Evolutionary conservation across 805 yeast genomes (phyloP).

Genomic region (Saccharomycopsis malanga): DNA sequence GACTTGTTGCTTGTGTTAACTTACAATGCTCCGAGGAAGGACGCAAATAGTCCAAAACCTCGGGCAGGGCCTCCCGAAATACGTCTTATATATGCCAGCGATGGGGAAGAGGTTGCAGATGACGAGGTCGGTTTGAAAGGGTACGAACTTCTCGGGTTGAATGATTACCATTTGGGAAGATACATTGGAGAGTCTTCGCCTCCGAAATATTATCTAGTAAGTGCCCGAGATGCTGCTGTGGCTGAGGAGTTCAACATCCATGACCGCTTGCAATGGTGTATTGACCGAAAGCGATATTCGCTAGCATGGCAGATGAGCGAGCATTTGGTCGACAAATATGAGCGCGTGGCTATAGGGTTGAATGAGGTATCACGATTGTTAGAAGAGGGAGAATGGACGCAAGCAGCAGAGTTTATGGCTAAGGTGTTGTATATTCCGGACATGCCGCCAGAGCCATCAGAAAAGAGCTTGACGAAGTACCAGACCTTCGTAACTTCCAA

Average conservation of each 20-base stretch:
- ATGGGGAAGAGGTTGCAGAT: conserved; percentile 67
- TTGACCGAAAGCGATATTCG: conserved; percentile 43
- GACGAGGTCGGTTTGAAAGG: conserved; percentile 69
- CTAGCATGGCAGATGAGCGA: conserved; percentile 79
- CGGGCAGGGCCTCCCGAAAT: conserved; percentile 60
- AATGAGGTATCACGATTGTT: conserved; percentile 36
- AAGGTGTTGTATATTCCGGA: conserved; percentile 30
- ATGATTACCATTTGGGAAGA: conserved; percentile 69
- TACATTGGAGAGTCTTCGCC: conserved; percentile 34
- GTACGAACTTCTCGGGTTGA: conserved; percentile 55
- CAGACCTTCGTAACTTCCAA: conserved; percentile 30
- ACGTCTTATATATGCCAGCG: conserved; percentile 53
- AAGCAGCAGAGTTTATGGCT: conserved; percentile 45
- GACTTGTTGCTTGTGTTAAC: conserved; percentile 60
- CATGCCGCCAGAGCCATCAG: conserved; percentile 25
- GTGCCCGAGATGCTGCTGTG: conserved; percentile 75
- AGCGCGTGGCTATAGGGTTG: conserved; percentile 55
- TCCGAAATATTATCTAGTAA: conserved; percentile 55
- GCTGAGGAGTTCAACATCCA: conserved; percentile 62
- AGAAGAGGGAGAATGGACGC: conserved; percentile 42
- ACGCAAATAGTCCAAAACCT: conserved; percentile 21
- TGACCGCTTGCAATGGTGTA: conserved; percentile 71
- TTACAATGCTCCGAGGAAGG: conserved; percentile 29
- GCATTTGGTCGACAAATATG: conserved; percentile 42
- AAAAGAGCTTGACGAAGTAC: conserved; percentile 10